Percentiles rank a stretch among this genome's conserved stretches.
Conservation (phyloP, 2,329 filamentous ascomycete species). For the Eurotiales sp. region DNA sequence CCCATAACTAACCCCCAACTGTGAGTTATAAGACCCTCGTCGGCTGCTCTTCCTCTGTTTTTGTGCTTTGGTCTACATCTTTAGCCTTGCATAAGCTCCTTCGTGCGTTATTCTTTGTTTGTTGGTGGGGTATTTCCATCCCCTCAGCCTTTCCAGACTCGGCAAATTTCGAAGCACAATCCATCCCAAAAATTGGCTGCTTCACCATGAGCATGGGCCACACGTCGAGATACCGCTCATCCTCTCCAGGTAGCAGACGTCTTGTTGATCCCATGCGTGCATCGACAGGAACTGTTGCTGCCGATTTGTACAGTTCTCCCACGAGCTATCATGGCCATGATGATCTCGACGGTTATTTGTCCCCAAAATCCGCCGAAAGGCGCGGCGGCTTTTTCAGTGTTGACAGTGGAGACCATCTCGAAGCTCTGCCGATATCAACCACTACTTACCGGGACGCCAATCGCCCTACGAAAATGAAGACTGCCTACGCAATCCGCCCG, state of each 20-base stretch:
- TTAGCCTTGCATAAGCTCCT: background rate
- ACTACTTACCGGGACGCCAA: constrained; percentile 29
- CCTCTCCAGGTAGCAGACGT: constrained; percentile 31
- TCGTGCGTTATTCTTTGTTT: background rate
- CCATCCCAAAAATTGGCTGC: background rate
- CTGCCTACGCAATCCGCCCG: constrained; percentile 36
- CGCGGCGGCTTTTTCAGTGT: constrained; percentile 25
- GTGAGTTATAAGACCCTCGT: too few species aligned
- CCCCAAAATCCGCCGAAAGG: constrained; percentile 22
- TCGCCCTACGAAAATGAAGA: constrained; percentile 30
- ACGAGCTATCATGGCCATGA: constrained; percentile 26
- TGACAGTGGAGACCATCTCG: constrained; percentile 25
- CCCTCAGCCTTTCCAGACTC: background rate
- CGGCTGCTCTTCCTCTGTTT: background rate
- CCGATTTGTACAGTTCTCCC: constrained; percentile 31
- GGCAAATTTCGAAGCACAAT: background rate
- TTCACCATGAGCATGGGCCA: constrained; percentile 23
- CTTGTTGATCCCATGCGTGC: constrained; percentile 36
- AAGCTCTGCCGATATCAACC: constrained; percentile 32
- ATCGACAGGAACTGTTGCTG: constrained; percentile 39
- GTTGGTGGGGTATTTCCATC: constrained; percentile 5
- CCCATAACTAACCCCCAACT: too few species aligned
- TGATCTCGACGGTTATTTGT: constrained; percentile 30
- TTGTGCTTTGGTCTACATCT: too few species aligned
- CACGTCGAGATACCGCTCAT: constrained; percentile 29